phyloP scores from a whole-genome alignment of 2,329 filamentous ascomycete genomes.

The Apiospora koreana region DNA sequence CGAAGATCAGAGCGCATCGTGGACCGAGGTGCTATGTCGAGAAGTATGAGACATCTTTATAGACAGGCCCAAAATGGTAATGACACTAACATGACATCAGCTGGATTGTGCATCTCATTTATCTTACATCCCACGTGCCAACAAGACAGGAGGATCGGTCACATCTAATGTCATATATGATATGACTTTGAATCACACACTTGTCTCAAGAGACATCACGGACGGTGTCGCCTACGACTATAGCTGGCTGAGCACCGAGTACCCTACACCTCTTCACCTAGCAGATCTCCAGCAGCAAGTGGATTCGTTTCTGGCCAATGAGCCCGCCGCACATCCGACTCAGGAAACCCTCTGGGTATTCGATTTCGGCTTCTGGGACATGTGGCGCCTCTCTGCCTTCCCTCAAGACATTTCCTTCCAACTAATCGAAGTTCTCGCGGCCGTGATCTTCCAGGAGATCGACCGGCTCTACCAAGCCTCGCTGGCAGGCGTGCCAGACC shows the following conservation, averaged over 20 bases:
- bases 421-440: slow-evolving; percentile 38
- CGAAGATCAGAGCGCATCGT: slow-evolving; percentile 29
- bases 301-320: slow-evolving; percentile 43
- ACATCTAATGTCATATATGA: slow-evolving; percentile 59
- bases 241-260: slow-evolving; percentile 43
- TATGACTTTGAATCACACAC: slow-evolving; percentile 38
- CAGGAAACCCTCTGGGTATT: slow-evolving; percentile 56
- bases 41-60: slow-evolving; percentile 35
- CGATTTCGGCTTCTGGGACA: slow-evolving; percentile 55
- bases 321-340: slow-evolving; percentile 34
- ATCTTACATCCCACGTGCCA: slow-evolving; percentile 44
- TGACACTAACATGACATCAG: slow-evolving; percentile 33
- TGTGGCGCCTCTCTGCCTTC: slow-evolving; percentile 52
- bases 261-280: slow-evolving; percentile 39
- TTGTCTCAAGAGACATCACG: slow-evolving; percentile 26
- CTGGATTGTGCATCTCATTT: slow-evolving; percentile 47
- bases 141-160: slow-evolving; percentile 54
- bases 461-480: slow-evolving; percentile 49
- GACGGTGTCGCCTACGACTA: slow-evolving; percentile 42
- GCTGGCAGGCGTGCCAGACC: slow-evolving; percentile 25
- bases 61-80: background rate
- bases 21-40: slow-evolving; percentile 51
- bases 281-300: slow-evolving; percentile 49
- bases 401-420: slow-evolving; percentile 40
- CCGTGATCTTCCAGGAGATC: slow-evolving; percentile 45